phyloP scores from a whole-genome alignment of 345 rosid genomes.

The Pugionium cornutum region DNA sequence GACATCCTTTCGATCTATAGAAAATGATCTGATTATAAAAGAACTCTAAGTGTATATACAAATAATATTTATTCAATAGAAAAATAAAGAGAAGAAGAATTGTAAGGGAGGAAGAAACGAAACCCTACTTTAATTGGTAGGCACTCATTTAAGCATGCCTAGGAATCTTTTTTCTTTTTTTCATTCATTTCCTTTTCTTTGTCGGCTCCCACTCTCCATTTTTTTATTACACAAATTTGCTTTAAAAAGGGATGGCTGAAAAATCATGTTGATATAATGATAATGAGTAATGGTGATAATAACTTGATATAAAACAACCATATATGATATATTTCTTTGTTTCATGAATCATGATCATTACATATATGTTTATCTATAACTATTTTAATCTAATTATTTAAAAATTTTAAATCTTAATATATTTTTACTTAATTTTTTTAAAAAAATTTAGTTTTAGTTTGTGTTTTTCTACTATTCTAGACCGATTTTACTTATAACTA shows the following conservation, averaged over 20 bases:
- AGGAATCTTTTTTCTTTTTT: conserved; percentile 33
- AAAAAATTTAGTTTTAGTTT: too few species aligned
- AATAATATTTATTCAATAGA: background rate
- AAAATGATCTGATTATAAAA: too few species aligned
- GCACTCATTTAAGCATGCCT: conserved; percentile 44
- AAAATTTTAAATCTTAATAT: too few species aligned
- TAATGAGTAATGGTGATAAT: too few species aligned
- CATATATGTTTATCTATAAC: too few species aligned
- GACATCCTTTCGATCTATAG: too few species aligned
- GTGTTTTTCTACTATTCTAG: too few species aligned
- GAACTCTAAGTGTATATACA: conserved; percentile 24
- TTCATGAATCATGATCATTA: conserved; percentile 1
- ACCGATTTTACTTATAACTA: too few species aligned
- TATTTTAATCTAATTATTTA: too few species aligned
- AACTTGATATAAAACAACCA: background rate
- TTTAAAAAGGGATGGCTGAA: background rate
- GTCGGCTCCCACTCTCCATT: conserved; percentile 37
- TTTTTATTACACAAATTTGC: background rate
- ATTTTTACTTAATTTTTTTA: too few species aligned
- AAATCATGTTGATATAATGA: too few species aligned
- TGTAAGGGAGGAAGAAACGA: conserved; percentile 11
- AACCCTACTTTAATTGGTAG: conserved; percentile 29
- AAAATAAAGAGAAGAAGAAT: conserved; percentile 1
- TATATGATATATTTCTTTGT: conserved; percentile 22
- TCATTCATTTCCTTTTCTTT: conserved; percentile 17